Evolutionary conservation across 148 eudicot genomes (phyloP), one percentile per base, ranked within the genome.

Genomic region (Silene latifolia): DNA sequence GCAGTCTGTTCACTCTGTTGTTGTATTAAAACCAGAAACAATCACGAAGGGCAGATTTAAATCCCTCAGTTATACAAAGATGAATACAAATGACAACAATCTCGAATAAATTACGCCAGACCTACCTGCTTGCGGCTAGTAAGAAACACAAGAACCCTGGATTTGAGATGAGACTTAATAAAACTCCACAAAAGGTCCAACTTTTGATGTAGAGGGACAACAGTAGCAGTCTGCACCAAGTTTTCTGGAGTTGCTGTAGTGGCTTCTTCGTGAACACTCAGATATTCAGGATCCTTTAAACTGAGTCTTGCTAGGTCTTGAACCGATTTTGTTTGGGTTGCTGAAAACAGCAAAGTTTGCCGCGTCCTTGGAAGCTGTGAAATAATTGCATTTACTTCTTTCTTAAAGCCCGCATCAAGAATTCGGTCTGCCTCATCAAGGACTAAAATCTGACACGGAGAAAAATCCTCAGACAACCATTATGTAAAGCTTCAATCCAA

Each of bases 401-500:
- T 88, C 78, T 90, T 94, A 72, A 94, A 94, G 35, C 93, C 93
- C n/a, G 72, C 80, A 83, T 94, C 98, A 73, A 94, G 98, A 74
- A 94, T 90, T 59, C 98, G 90, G 81, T 94, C 98, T 80, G 97
- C 98, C 87, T 94, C 97, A 61, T 94, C 98, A 72, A 94, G 97
- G 64, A 94, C 97, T 76, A 94, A 78, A 25, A 91, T 84, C 98
- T 94, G 97, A 83, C 78, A 59, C 82, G 67, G 84, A 80, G 78
- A 68, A 78, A 80, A 80, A 76, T 23, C 77, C 70, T 82, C 86
- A 73, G 76, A 82, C 76, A 80, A 82, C 67, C 59, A 69, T 27
- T 44, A 63, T 18, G 61, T 44, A 62, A 14, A 60, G 66, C 25
- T 24, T 32, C 54, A 27, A 35, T 47, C 69, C 27, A 18, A 47